Evolutionary conservation across 2,329 filamentous ascomycete species (phyloP), one percentile per base, ranked within the genome.

Genomic region (Lachnellula cervina): DNA sequence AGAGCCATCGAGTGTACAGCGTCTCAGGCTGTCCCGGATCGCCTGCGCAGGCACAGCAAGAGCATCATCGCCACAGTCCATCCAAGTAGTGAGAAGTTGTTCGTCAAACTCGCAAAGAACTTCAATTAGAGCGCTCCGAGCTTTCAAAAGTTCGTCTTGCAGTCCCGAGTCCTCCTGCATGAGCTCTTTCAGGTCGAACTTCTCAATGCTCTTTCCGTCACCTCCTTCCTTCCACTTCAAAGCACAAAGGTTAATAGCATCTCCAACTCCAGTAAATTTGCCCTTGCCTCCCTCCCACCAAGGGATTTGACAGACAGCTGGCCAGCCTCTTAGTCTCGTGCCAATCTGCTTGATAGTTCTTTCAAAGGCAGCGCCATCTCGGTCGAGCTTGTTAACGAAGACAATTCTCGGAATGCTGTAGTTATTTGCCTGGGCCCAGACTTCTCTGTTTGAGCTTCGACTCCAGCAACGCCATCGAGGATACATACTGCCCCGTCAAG

Each of bases 361-460:
- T 25, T 86, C 86, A 74, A 97, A 97, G 1, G 83, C 80, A 16
- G 90, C 89, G 9, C 90, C 90, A 59, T 90, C 87, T 40, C 90
- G 84, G 69, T 95, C 90, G 2, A 94, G 80, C 70, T 95, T 95
- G 73, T 95, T 95, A 65, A 94, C 80, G 61, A 86, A 93, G 49
- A 91, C 78, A 54, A 94, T 82, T 34, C 90, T 81, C 0, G 94
- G 94, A 42, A 97, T 96, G 21, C 79, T 80, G 69, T 96, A 96
- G 46, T 86, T 84, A 51, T 88, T 89, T 6, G 94, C 92, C 60
- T 96, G 94, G 14, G 82, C 80, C 94, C 94, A 99, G 3, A 99
- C 94, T 65, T 87, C 70, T 99, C 94, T 0, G 94, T 97, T 70
- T 97, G 94, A 1, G 94, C 93, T 72, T 99, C 94, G 21, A 99